phyloP scores from a whole-genome alignment of 2,329 filamentous ascomycete genomes.

The Pestalotiopsis sp. region DNA sequence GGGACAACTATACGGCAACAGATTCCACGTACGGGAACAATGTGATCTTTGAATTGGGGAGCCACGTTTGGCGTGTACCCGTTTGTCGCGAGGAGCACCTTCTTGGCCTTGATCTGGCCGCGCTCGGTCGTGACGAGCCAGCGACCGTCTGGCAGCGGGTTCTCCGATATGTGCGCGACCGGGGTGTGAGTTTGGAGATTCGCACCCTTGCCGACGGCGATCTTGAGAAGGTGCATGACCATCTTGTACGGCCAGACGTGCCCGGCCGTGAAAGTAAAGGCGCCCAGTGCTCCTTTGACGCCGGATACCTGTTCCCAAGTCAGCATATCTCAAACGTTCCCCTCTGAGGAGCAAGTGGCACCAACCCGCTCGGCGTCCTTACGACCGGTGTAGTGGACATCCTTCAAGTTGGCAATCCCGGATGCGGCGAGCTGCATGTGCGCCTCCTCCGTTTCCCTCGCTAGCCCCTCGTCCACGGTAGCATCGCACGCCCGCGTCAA shows the following conservation, averaged over 20 bases:
- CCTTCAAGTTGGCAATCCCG: background rate
- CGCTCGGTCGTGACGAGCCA: slow-evolving; percentile 1
- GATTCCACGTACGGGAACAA: slow-evolving; percentile 13
- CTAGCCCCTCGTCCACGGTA: slow-evolving; percentile 28
- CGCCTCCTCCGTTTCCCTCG: slow-evolving; percentile 19
- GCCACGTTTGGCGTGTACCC: slow-evolving; percentile 11
- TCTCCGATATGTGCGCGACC: background rate
- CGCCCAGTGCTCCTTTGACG: slow-evolving; percentile 32
- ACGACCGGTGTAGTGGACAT: slow-evolving; percentile 7
- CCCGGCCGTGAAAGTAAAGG: slow-evolving; percentile 29
- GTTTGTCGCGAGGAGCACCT: slow-evolving; percentile 12
- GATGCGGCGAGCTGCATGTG: background rate
- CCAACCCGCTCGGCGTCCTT: slow-evolving; percentile 8
- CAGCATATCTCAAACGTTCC: slow-evolving; percentile 12
- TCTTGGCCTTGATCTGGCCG: background rate
- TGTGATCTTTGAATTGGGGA: slow-evolving; percentile 6
- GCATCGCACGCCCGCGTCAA: slow-evolving; percentile 35
- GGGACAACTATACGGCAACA: slow-evolving; percentile 16
- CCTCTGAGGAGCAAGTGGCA: background rate
- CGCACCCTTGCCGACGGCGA: background rate
- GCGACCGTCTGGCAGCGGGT: background rate
- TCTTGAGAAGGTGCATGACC: slow-evolving; percentile 4
- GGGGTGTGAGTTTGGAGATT: slow-evolving; percentile 14
- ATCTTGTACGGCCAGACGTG: slow-evolving; percentile 19
- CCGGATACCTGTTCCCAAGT: slow-evolving; percentile 25